Evolutionary conservation across 148 eudicot species (phyloP).

Genomic region (Rhododendron simsii): DNA sequence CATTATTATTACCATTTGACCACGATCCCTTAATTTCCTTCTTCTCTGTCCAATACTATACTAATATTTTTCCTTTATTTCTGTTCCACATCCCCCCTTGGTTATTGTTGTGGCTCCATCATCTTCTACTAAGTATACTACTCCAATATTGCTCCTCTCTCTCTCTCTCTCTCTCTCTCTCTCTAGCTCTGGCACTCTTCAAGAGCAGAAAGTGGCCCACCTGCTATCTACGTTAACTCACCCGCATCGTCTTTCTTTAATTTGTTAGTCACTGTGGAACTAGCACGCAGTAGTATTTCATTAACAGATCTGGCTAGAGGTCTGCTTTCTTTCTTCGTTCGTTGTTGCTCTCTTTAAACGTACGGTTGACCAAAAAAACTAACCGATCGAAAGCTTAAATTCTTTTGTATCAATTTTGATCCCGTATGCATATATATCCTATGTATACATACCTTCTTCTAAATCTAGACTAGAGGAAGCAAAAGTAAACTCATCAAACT

Average conservation of each 20-base stretch:
- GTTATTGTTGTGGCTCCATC: neutral
- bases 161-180: neutral
- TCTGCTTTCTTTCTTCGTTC: neutral
- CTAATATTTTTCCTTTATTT: slow-evolving; percentile 9
- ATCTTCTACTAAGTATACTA: neutral
- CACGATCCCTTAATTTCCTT: neutral
- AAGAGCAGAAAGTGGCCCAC: slow-evolving; percentile 7
- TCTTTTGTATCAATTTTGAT: neutral
- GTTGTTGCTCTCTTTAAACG: neutral
- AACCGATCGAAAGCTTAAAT: neutral
- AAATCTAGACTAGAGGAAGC: neutral
- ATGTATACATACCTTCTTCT: neutral
- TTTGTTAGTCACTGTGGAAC: neutral
- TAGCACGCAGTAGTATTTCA: neutral
- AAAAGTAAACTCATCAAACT: neutral
- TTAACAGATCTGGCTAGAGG: neutral
- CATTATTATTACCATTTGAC: neutral
- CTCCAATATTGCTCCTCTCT: neutral
- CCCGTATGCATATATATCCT: neutral
- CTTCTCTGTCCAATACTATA: neutral
- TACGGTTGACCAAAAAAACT: neutral
- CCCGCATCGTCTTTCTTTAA: neutral
- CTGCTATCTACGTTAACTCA: neutral
- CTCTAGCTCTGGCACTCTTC: neutral
- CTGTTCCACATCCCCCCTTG: slow-evolving; percentile 13